Conservation (phyloP, 2,329 filamentous ascomycete species). For the Clonostachys sp. region DNA sequence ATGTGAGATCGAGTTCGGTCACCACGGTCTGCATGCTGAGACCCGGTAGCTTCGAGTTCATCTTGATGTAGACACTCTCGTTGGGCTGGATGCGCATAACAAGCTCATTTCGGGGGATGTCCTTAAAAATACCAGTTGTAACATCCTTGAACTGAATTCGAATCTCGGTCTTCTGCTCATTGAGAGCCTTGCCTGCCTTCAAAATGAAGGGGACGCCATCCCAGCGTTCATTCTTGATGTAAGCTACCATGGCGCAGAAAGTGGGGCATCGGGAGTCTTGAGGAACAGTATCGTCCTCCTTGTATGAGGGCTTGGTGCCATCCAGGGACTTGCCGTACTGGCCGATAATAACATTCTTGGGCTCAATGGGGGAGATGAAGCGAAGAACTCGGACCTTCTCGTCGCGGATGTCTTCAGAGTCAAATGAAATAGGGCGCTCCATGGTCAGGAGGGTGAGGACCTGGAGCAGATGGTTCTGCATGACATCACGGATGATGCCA, state of each 20-base stretch:
- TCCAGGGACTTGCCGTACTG: conserved; percentile 97
- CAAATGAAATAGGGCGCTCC: conserved; percentile 98
- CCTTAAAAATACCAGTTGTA: conserved; percentile 98
- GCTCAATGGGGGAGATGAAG: conserved; percentile 89
- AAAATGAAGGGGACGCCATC: conserved; percentile 98
- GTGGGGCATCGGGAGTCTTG: conserved; percentile 97
- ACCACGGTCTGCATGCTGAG: conserved; percentile 99
- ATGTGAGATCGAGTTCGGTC: conserved; percentile 96
- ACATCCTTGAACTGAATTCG: conserved; percentile 99
- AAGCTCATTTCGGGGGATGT: conserved; percentile 97
- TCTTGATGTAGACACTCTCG: conserved; percentile 99
- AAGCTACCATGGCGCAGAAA: conserved; percentile 94
- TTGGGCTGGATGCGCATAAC: conserved; percentile 99
- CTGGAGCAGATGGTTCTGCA: conserved; percentile 99
- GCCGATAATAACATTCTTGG: conserved; percentile 99
- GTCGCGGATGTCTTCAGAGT: conserved; percentile 94
- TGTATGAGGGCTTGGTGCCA: conserved; percentile 94
- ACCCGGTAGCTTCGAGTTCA: conserved; percentile 99
- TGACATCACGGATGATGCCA: conserved; percentile 97
- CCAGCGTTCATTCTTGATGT: conserved; percentile 99
- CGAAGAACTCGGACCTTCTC: conserved; percentile 97
- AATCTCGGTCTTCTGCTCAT: conserved; percentile 99
- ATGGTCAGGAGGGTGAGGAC: conserved; percentile 94
- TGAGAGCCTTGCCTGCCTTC: conserved; percentile 97
- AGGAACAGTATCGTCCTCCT: conserved; percentile 97